Base-by-base conservation (phyloP, 2,329 filamentous ascomycete species). In the Talaromyces piceae region DNA sequence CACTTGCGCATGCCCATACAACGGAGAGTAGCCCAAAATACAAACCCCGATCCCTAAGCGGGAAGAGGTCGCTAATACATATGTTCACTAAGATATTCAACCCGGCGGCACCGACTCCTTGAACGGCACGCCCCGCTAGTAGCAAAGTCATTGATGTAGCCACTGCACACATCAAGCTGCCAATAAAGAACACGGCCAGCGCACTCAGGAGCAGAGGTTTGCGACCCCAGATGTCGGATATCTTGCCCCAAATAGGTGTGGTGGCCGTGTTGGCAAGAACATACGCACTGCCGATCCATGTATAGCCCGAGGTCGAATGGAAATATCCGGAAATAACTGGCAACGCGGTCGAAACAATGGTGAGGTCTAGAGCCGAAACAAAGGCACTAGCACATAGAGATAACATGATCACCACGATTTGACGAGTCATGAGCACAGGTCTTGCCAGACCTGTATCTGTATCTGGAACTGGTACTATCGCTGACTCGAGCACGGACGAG, bases 171-270 rank as follows among this genome's bases (percentile, higher is more conserved):
- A 81, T 49, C 18, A 80, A 54, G 50, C 73, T 77, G 0, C 78
- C 79, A 1, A 71, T 56, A 59, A 79, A 77, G 63, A 82, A 82
- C 3, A 80, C 65, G 23, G 56, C 67, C 3, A 73, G 69, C 1
- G 77, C 73, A 1, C 70, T 58, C 1, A 81, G 61, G 3, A 82
- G 56, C 26, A 81, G 70, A 0, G 74, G 74, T 58, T 80, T 80
- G 5, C 79, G 72, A 3, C 79, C 79, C 73, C 74, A 82, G 28
- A 82, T 80, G 54, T 82, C 79, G 1, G 73, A 75, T 30, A 81
- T 63, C 26, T 47, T 55, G 13, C 56, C 56, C 56, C 56, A 59
- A 28, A 62, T 49, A 11, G 63, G 59, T 3, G 48, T 55, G 0
- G 53, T 67, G 0, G 75, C 74, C 3, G 74, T 67, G 54, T 71